Evolutionary conservation across 1,284 basidiomycete species (phyloP).

Genomic region (Moesziomyces sp.): DNA sequence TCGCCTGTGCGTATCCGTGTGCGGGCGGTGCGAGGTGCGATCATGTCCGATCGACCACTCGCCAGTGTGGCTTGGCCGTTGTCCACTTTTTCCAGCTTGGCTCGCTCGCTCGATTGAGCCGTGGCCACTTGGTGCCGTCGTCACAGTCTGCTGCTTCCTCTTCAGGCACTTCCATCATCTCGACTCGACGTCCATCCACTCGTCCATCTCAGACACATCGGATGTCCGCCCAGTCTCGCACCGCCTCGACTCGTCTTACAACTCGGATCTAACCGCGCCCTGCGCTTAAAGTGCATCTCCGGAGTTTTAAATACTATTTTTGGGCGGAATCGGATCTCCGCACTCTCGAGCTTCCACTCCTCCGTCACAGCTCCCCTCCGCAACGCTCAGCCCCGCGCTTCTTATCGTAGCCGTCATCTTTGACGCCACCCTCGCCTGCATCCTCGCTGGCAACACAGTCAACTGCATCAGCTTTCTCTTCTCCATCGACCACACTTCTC

Average conservation of each 20-base stretch:
- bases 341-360: constrained; percentile 1
- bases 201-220: not conserved
- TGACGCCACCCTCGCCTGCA: not conserved
- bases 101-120: not conserved
- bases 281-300: constrained; percentile 5
- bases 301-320: constrained; percentile 10
- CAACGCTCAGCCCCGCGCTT: not conserved
- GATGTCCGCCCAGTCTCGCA: not conserved
- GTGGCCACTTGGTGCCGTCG: not conserved
- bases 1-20: not conserved
- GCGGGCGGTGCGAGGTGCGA: too few species aligned
- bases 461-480: too few species aligned
- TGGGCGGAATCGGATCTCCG: not conserved
- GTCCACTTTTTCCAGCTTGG: not conserved
- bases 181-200: not conserved
- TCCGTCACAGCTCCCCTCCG: not conserved
- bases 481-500: too few species aligned
- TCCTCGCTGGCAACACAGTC: too few species aligned
- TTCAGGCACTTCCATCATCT: not conserved
- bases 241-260: not conserved
- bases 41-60: too few species aligned
- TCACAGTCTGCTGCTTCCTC: not conserved
- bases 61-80: not conserved
- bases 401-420: constrained; percentile 1
- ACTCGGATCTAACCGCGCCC: not conserved